Base-by-base conservation (phyloP, 306 rosid genomes). In the Citrullus mucosospermus region DNA sequence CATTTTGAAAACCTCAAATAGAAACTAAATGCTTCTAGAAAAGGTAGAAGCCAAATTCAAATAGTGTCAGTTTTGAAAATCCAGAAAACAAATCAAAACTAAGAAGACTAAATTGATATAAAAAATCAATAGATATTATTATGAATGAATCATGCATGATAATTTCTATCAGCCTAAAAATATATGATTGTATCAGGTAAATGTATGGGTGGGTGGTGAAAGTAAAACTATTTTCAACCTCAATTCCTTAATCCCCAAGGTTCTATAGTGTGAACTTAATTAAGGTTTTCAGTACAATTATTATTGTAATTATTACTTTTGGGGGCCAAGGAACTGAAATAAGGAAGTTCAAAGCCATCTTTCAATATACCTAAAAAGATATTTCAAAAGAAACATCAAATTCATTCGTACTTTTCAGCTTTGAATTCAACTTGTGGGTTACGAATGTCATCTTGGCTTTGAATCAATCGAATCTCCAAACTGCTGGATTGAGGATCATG, bases 361-460 rank as follows among this genome's bases (percentile, higher is more conserved):
- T 9, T 9, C 18, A 74, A 30, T 36, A 5, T 54, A 54, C 32
- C 63, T 51, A 36, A 4, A 74, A 53, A 36, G 16, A 8, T 30
- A 54, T 51, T 75, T 12, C 12, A 11, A 20, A 54, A 16, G 50
- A 34, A 34, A 61, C 63, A 75, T 8, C 55, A 66, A 67, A 39
- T 50, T 88, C 81, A 88, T 80, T 53, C 54, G 85, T 78, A 93
- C 79, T 74, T 85, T 85, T 93, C 83, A 41, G 95, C 94, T 84
- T 81, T 81, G 81, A 85, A 81, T 76, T 81, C 68, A 69, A 88
- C 84, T 79, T 86, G 50, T 7, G 91, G 93, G 28, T 59, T 83
- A 66, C 93, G 90, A 80, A 93, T 89, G 72, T 89, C 85, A 28
- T 92, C 96, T 80, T 87, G 93, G 86, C 96, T 91, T 83, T 91